Evolutionary conservation across 805 yeast species (phyloP).

Genomic region (Kuraishia floccosa): DNA sequence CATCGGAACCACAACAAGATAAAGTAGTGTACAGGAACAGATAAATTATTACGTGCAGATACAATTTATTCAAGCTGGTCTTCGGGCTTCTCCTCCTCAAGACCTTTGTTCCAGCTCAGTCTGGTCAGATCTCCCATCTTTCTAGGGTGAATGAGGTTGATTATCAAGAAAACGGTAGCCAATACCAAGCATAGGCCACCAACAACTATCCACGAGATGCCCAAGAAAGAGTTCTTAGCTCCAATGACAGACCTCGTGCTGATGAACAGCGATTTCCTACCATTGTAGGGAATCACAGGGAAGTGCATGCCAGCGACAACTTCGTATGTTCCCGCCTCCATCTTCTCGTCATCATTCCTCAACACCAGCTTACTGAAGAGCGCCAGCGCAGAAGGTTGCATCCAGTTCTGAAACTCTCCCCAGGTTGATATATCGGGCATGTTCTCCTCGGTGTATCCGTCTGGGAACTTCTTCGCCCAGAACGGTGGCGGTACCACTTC

Average conservation of each 20-base stretch:
- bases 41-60: background rate
- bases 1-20: too few species aligned
- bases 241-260: conserved; percentile 68
- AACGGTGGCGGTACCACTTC: conserved; percentile 79
- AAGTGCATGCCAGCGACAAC: conserved; percentile 61
- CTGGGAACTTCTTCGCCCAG: conserved; percentile 60
- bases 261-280: conserved; percentile 54
- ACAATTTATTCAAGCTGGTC: background rate
- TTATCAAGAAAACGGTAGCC: conserved; percentile 37
- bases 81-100: conserved; percentile 5
- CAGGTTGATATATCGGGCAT: conserved; percentile 58
- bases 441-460: conserved; percentile 63
- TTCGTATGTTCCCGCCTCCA: conserved; percentile 52
- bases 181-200: conserved; percentile 60
- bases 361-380: conserved; percentile 54
- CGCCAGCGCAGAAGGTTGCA: conserved; percentile 72
- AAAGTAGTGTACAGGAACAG: background rate
- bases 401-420: conserved; percentile 76
- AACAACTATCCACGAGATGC: conserved; percentile 63
- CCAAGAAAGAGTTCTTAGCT: conserved; percentile 65
- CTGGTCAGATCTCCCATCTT: conserved; percentile 61
- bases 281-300: conserved; percentile 63
- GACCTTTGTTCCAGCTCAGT: conserved; percentile 65
- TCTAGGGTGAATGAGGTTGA: conserved; percentile 56
- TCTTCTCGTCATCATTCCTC: conserved; percentile 45